Conservation (phyloP, 805 yeast species). For the Sugiyamaella lignohabitans region DNA sequence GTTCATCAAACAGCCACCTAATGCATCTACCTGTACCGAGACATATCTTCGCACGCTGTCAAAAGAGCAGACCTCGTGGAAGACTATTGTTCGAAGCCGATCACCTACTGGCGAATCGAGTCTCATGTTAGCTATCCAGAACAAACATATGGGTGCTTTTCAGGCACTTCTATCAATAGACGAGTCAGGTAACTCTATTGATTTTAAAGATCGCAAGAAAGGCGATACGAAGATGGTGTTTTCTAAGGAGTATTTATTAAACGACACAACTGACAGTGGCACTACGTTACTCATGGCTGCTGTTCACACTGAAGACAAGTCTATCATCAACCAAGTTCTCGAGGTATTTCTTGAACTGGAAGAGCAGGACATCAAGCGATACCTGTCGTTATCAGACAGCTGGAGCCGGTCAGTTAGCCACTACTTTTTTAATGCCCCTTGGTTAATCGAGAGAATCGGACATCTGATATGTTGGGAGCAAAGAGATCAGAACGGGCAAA, state of each 20-base stretch:
- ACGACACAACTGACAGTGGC: conserved; percentile 51
- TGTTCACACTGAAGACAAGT: conserved; percentile 46
- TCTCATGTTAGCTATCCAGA: conserved; percentile 53
- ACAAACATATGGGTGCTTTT: conserved; percentile 42
- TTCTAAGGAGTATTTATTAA: conserved; percentile 59
- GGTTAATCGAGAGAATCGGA: conserved; percentile 50
- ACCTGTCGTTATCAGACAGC: conserved; percentile 46
- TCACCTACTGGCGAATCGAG: conserved; percentile 64
- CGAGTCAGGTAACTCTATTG: too few species aligned
- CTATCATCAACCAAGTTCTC: conserved; percentile 43
- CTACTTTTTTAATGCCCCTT: conserved; percentile 52
- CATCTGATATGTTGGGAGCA: conserved; percentile 58
- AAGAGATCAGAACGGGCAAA: conserved; percentile 59
- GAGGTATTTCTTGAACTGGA: conserved; percentile 17
- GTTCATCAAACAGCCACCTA: conserved; percentile 37
- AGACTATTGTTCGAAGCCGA: conserved; percentile 34
- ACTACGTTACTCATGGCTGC: conserved; percentile 57
- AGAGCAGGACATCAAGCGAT: conserved; percentile 39
- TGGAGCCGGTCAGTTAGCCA: conserved; percentile 65
- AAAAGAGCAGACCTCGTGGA: conserved; percentile 7
- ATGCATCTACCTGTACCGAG: conserved; percentile 3
- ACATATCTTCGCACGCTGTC: neutral
- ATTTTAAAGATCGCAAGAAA: too few species aligned
- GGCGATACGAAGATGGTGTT: conserved; percentile 38
- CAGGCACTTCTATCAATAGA: conserved; percentile 32